Percentiles rank a stretch among this genome's conserved stretches.
These are phyloP conservation scores for Sporodiniella umbellata DNA, from an alignment of 371 early-diverging fungal species.

Conservation along the genomic window DNA sequence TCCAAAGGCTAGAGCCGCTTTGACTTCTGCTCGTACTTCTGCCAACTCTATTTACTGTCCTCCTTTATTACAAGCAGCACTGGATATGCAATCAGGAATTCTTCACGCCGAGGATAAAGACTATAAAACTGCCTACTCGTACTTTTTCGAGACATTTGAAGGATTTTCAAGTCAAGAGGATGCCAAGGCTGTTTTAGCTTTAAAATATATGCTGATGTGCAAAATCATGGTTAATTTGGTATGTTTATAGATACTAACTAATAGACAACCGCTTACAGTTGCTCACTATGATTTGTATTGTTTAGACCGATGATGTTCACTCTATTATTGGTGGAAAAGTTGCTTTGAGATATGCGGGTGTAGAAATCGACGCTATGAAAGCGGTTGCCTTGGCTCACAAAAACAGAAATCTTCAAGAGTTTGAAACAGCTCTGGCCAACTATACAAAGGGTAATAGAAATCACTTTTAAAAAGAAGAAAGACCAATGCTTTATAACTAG, in stretches of 20 bases:
- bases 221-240: constrained; percentile 95
- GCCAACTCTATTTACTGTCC: constrained; percentile 98
- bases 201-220: constrained; percentile 97
- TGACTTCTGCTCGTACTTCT: constrained; percentile 95
- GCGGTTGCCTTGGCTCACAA: constrained; percentile 93
- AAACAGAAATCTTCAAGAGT: constrained; percentile 90
- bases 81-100: constrained; percentile 97
- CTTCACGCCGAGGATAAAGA: constrained; percentile 98
- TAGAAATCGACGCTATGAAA: constrained; percentile 90
- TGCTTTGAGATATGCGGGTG: constrained; percentile 71
- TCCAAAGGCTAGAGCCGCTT: constrained; percentile 93
- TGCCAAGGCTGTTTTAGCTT: constrained; percentile 79
- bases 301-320: constrained; percentile 84
- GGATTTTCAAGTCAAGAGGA: constrained; percentile 88
- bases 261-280: background rate
- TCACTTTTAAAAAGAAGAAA: background rate
- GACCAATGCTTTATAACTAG: constrained; percentile 26
- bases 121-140: constrained; percentile 97
- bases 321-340: constrained; percentile 81
- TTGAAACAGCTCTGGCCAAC: constrained; percentile 85
- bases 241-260: constrained; percentile 29
- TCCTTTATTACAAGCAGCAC: constrained; percentile 93
- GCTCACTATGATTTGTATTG: background rate
- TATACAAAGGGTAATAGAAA: constrained; percentile 68
- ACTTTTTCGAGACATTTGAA: constrained; percentile 98